Base-by-base conservation (phyloP, 2,329 filamentous ascomycete species). In the Blastomyces parvus region DNA sequence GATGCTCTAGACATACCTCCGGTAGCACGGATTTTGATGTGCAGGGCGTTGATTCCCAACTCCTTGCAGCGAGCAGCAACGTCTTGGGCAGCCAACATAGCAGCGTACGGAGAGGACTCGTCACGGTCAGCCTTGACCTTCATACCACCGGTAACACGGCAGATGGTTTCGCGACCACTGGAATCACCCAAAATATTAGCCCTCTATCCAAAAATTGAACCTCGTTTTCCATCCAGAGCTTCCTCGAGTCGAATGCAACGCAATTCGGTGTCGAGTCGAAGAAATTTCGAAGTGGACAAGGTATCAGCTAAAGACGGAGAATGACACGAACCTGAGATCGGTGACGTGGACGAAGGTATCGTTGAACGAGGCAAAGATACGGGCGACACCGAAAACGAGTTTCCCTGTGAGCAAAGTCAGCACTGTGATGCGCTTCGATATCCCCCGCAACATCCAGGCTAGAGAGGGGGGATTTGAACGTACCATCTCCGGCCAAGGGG, bases 81-180 rank as follows among this genome's bases (percentile, higher is more conserved):
- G 80, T 96, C 92, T 86, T 99, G 94, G 71, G 94, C 94, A 83
- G 94, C 94, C 90, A 99, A 92, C 94, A 99, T 99, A 83, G 94
- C 94, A 77, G 94, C 94, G 86, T 99, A 99, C 76, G 94, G 94
- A 73, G 94, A 97, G 76, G 93, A 97, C 86, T 99, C 94, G 84
- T 99, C 94, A 86, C 94, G 93, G 79, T 99, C 92, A 82, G 92
- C 92, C 89, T 99, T 99, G 87, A 99, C 94, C 87, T 99, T 99
- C 94, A 99, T 99, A 79, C 95, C 95, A 84, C 95, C 94, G 76
- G 95, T 99, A 74, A 99, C 93, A 90, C 94, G 92, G 87, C 87
- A 90, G 85, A 99, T 97, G 83, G 95, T 99, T 89, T 99, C 94
- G 83, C 94, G 94, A 84, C 94, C 94, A 83, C 90, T 95, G 84